phyloP scores from a whole-genome alignment of 2,329 filamentous ascomycete species.

The Dactylellina cionopaga region DNA sequence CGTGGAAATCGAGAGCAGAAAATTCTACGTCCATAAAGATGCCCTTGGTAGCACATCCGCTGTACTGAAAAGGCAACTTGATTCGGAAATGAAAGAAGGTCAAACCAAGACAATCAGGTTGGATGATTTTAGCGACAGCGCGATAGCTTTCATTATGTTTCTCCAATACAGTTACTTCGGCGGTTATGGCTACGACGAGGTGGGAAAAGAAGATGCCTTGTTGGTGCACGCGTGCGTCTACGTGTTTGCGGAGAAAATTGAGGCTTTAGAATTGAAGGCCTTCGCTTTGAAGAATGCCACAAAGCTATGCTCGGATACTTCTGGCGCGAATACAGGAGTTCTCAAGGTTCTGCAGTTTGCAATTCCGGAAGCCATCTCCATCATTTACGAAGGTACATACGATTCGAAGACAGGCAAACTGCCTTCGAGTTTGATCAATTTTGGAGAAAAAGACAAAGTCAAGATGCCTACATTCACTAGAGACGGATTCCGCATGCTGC shows the following conservation, averaged over 20 bases:
- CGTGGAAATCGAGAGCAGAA: slow-evolving; percentile 9
- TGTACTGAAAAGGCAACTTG: slow-evolving; percentile 7
- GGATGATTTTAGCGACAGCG: background rate
- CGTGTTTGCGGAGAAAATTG: slow-evolving; percentile 30
- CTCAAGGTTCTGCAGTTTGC: slow-evolving; percentile 22
- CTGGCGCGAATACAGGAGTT: background rate
- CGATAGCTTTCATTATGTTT: slow-evolving; percentile 9
- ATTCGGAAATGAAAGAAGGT: slow-evolving; percentile 21
- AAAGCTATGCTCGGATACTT: background rate
- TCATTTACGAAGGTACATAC: background rate
- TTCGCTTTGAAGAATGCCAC: slow-evolving; percentile 33
- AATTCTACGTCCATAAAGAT: slow-evolving; percentile 23
- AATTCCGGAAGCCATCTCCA: background rate
- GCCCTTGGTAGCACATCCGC: slow-evolving; percentile 15
- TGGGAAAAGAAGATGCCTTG: slow-evolving; percentile 20
- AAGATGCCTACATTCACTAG: background rate
- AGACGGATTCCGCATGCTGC: slow-evolving; percentile 7
- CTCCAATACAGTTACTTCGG: slow-evolving; percentile 31
- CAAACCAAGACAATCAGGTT: slow-evolving; percentile 7
- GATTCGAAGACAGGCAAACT: background rate
- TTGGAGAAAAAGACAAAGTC: background rate
- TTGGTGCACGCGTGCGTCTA: slow-evolving; percentile 32
- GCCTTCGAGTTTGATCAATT: background rate
- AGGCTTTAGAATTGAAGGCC: slow-evolving; percentile 12
- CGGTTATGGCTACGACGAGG: slow-evolving; percentile 23